phyloP scores from a whole-genome alignment of 371 early-diverging fungal species.

The Circinella umbellata region DNA sequence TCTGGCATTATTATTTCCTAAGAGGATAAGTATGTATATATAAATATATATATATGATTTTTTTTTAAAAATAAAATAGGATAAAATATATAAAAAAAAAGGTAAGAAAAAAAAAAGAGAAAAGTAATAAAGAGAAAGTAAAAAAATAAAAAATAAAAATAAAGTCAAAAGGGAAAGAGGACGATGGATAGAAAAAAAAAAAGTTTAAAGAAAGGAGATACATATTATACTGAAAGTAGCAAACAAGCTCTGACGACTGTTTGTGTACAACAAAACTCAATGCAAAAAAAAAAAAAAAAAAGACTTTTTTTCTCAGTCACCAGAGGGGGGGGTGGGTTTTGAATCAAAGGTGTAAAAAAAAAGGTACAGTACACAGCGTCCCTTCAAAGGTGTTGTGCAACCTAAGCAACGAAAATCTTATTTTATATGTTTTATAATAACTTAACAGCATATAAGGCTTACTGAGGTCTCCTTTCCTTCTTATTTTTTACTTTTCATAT shows the following conservation, averaged over 20 bases:
- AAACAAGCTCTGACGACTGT: too few species aligned
- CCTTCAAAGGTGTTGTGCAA: background rate
- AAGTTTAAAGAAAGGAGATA: background rate
- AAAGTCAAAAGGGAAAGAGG: slow-evolving; percentile 1
- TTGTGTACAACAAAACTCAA: too few species aligned
- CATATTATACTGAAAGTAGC: background rate
- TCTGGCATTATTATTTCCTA: background rate
- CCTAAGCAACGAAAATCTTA: background rate
- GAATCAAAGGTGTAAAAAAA: too few species aligned
- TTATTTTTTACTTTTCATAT: too few species aligned
- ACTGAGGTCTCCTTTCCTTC: too few species aligned
- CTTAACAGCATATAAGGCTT: too few species aligned
- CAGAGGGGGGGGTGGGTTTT: background rate
- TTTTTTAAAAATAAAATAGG: background rate
- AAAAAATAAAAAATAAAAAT: background rate
- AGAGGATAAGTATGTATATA: too few species aligned
- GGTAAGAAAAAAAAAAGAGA: background rate
- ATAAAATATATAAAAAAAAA: background rate
- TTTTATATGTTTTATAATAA: too few species aligned
- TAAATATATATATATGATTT: too few species aligned
- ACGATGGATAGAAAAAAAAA: background rate
- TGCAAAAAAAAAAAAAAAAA: too few species aligned
- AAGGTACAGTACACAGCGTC: background rate
- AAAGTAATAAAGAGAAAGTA: background rate
- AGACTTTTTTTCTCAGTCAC: background rate